These are phyloP conservation scores for Pestalotiopsis sp. DNA, from an alignment of 2,329 filamentous ascomycete species.

Conservation along the genomic window DNA sequence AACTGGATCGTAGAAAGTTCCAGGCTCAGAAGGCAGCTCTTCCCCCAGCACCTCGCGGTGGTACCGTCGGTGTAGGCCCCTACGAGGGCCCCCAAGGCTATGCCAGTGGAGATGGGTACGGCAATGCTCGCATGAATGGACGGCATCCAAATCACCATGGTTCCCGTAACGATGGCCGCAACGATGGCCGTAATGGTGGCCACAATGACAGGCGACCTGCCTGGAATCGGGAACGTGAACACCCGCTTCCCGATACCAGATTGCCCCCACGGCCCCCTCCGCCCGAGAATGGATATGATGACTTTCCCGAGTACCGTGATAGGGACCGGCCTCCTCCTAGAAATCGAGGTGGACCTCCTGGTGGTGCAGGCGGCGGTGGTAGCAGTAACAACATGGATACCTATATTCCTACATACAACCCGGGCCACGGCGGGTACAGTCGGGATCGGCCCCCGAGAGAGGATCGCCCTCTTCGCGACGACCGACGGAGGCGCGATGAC, in stretches of 20 bases:
- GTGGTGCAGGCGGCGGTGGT: slow-evolving; percentile 22
- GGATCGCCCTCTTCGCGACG: slow-evolving; percentile 30
- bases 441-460: slow-evolving; percentile 23
- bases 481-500: slow-evolving; percentile 36
- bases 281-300: slow-evolving; percentile 42
- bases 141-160: slow-evolving; percentile 42
- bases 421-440: slow-evolving; percentile 31
- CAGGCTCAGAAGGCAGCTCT: slow-evolving; percentile 82
- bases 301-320: slow-evolving; percentile 46
- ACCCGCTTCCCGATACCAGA: slow-evolving; percentile 35
- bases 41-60: slow-evolving; percentile 89
- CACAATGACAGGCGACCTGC: slow-evolving; percentile 49
- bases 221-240: slow-evolving; percentile 55
- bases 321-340: slow-evolving; percentile 35
- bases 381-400: slow-evolving; percentile 46
- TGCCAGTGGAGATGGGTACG: slow-evolving; percentile 53
- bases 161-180: slow-evolving; percentile 28
- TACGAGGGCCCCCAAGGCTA: slow-evolving; percentile 54
- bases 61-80: slow-evolving; percentile 79
- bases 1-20: slow-evolving; percentile 91
- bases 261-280: slow-evolving; percentile 54
- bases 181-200: slow-evolving; percentile 36
- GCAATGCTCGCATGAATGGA: slow-evolving; percentile 40
- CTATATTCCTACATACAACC: slow-evolving; percentile 51
- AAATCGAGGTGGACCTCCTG: slow-evolving; percentile 20